Conservation (phyloP, 495 filamentous ascomycete species). For the Hypoxylon fragiforme region DNA sequence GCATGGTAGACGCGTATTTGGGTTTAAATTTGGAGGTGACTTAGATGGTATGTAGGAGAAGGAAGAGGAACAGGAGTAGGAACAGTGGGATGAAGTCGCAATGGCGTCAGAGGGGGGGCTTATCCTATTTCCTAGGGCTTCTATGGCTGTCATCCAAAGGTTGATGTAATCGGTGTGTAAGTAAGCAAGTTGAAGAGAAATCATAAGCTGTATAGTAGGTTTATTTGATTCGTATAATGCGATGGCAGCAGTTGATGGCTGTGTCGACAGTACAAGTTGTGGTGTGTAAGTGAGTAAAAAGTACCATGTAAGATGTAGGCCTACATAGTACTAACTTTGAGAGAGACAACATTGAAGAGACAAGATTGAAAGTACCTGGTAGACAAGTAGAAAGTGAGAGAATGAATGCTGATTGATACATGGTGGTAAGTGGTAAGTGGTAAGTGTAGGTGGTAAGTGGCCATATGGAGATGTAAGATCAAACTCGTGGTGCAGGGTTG, state of each 20-base stretch:
- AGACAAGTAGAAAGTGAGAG: too few species aligned
- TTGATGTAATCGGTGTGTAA: conserved; percentile 5
- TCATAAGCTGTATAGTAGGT: too few species aligned
- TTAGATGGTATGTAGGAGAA: neutral
- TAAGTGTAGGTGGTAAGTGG: too few species aligned
- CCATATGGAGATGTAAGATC: conserved; percentile 28
- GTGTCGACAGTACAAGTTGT: too few species aligned
- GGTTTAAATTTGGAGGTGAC: conserved; percentile 2
- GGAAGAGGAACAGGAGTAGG: neutral
- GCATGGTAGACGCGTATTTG: neutral
- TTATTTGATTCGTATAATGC: too few species aligned
- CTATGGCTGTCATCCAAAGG: conserved; percentile 30
- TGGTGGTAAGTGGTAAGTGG: too few species aligned
- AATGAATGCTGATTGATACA: too few species aligned
- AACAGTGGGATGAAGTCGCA: conserved; percentile 26
- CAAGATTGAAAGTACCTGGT: too few species aligned
- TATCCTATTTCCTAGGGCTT: neutral
- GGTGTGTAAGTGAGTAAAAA: too few species aligned
- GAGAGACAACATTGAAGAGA: conserved; percentile 14
- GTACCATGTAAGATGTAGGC: too few species aligned
- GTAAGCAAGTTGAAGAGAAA: conserved; percentile 6
- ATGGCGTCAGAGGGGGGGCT: conserved; percentile 30
- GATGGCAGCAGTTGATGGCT: too few species aligned
- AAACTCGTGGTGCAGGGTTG: conserved; percentile 32
- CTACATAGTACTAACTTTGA: too few species aligned